Evolutionary conservation across 2,329 filamentous ascomycete genomes (phyloP).

Genomic region (Madurella fahalii): DNA sequence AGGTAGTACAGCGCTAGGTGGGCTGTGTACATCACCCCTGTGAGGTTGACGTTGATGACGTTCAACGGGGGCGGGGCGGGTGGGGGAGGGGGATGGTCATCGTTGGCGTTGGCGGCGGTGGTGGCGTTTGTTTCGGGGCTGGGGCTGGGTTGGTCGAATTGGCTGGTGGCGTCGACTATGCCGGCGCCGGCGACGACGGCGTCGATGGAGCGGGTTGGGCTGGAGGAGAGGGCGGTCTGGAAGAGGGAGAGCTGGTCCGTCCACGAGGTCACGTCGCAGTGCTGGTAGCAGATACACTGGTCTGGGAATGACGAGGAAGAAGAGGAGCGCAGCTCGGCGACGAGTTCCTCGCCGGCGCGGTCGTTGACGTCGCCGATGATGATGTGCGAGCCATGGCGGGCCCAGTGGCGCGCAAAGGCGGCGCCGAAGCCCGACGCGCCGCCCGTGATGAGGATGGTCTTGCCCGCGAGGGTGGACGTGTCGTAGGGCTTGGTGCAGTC

Average conservation of each 20-base stretch:
- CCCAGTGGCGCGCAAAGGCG: slow-evolving; percentile 51
- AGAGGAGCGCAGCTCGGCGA: slow-evolving; percentile 46
- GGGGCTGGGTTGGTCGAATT: slow-evolving; percentile 43
- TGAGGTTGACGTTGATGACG: slow-evolving; percentile 59
- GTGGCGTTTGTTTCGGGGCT: slow-evolving; percentile 1
- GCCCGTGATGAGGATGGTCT: slow-evolving; percentile 61
- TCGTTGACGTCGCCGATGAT: slow-evolving; percentile 61
- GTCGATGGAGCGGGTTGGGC: slow-evolving; percentile 54
- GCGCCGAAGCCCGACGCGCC: slow-evolving; percentile 59
- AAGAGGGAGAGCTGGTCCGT: slow-evolving; percentile 61
- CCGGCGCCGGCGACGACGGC: slow-evolving; percentile 65
- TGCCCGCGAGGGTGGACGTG: slow-evolving; percentile 43
- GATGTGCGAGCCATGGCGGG: slow-evolving; percentile 53
- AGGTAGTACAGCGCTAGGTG: slow-evolving; percentile 62
- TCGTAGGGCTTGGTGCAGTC: slow-evolving; percentile 45
- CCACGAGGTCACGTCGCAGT: slow-evolving; percentile 64
- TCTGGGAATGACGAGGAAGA: slow-evolving; percentile 37
- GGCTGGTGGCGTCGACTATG: slow-evolving; percentile 41
- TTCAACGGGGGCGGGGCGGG: slow-evolving; percentile 50
- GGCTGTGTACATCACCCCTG: slow-evolving; percentile 60
- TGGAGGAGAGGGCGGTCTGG: slow-evolving; percentile 51
- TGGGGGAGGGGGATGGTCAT: slow-evolving; percentile 36
- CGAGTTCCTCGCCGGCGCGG: slow-evolving; percentile 49
- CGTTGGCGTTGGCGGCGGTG: slow-evolving; percentile 31
- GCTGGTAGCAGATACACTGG: slow-evolving; percentile 48